Evolutionary conservation across 1,284 basidiomycete genomes (phyloP), one percentile per base, ranked within the genome.

Genomic region (Sutorius eximius): DNA sequence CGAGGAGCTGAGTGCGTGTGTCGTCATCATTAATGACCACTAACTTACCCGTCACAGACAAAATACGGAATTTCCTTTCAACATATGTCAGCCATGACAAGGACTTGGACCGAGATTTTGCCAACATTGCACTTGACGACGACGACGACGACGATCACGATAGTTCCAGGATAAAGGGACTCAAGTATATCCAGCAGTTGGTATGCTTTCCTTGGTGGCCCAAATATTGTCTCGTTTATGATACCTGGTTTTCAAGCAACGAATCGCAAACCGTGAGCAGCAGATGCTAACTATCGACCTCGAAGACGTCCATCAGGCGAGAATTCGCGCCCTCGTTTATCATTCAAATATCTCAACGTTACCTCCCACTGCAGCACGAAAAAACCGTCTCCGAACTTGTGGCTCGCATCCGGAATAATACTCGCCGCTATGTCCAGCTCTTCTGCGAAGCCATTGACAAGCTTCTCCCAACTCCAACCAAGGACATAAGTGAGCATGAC

Each of bases 381-480:
- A 82, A 84, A 57, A 83, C 82, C 1, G 75, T 83, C 27, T 75
- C 76, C 6, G 85, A 83, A 44, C 82, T 96, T 10, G 88, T 92
- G 24, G 70, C 77, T 41, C 86, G 88, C 56, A 95, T 98, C 62
- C 79, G 82, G 58, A 78, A 77, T 59, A 99, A 99, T 72, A 85
- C 95, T 16, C 87, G 91, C 61, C 91, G 95, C 64, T 99, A 99
- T 74, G 82, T 94, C 59, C 82, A 83, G 60, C 79, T 99, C 30
- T 98, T 99, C 74, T 86, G 86, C 65, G 91, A 95, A 63, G 92
- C 91, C 44, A 85, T 98, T 49, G 97, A 99, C 78, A 82, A 84
- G 60, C 77, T 95, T 53, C 86, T 95, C 79, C 95, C 95, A 6
- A 75, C 77, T 42, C 91, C 95, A 3, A 93, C 89, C 22, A 89